These are phyloP conservation scores for Colletotrichum sojae DNA, from an alignment of 2,329 filamentous ascomycete species.

Conservation along the genomic window DNA sequence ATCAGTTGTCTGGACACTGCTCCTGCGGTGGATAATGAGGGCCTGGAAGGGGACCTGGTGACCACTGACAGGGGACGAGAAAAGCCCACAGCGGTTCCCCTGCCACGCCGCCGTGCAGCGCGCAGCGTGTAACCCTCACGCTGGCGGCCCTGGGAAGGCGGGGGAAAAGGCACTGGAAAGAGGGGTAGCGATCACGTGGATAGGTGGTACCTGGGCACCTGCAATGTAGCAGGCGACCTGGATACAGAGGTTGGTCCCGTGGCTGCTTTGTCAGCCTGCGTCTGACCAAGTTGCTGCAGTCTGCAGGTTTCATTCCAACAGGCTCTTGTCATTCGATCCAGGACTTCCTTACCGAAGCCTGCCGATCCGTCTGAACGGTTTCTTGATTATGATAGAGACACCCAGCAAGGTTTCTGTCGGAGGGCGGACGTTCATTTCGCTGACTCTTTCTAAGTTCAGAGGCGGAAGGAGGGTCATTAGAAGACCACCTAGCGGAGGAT, in stretches of 20 bases:
- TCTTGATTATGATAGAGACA: not conserved
- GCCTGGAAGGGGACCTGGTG: slow-evolving; percentile 13
- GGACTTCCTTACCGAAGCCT: slow-evolving; percentile 1
- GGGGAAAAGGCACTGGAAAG: slow-evolving; percentile 26
- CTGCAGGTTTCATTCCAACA: not conserved
- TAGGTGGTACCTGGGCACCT: too few relatives aligned
- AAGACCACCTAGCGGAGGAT: too few relatives aligned
- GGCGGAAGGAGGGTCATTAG: too few relatives aligned
- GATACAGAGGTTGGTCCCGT: not conserved
- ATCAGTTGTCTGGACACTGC: not conserved
- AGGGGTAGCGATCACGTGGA: slow-evolving; percentile 1
- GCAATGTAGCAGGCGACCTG: too few relatives aligned
- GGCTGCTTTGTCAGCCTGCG: not conserved
- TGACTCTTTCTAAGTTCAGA: too few relatives aligned
- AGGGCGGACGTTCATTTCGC: too few relatives aligned
- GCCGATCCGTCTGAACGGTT: slow-evolving; percentile 28
- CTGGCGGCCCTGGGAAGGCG: slow-evolving; percentile 20
- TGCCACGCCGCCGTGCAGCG: not conserved
- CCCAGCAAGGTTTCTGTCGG: too few relatives aligned
- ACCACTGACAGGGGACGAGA: slow-evolving; percentile 19
- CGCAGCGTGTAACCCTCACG: not conserved
- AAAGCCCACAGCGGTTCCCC: slow-evolving; percentile 4
- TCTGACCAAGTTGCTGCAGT: not conserved
- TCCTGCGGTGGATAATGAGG: not conserved
- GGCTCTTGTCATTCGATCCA: not conserved